phyloP scores from a whole-genome alignment of 192 early-diverging fungal species.

The Pilaira anomala region DNA sequence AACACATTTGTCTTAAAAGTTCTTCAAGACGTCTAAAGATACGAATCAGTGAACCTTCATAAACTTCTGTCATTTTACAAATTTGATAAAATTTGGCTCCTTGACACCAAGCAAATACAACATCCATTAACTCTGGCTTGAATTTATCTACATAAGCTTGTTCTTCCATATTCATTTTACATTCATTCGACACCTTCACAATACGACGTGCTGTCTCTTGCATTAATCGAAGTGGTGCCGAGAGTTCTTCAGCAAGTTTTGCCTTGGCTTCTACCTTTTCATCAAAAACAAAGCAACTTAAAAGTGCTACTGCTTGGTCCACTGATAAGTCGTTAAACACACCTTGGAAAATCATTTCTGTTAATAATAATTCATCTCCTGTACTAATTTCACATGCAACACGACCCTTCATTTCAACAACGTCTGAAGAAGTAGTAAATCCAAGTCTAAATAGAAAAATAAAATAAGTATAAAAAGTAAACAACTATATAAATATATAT shows the following conservation, averaged over 20 bases:
- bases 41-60: constrained; percentile 93
- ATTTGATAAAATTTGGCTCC: constrained; percentile 93
- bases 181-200: constrained; percentile 83
- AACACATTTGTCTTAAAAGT: constrained; percentile 82
- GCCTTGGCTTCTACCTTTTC: constrained; percentile 63
- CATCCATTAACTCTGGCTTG: constrained; percentile 88
- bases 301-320: constrained; percentile 80
- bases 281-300: constrained; percentile 90
- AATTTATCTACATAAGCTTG: constrained; percentile 87
- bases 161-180: constrained; percentile 82
- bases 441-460: constrained; percentile 51
- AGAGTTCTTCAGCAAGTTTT: constrained; percentile 72
- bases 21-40: constrained; percentile 88
- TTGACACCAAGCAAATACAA: constrained; percentile 88
- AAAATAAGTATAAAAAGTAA: not conserved
- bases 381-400: constrained; percentile 96
- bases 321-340: constrained; percentile 91
- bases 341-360: constrained; percentile 96
- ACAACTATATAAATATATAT: not conserved
- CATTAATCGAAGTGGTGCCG: constrained; percentile 68
- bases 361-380: constrained; percentile 91
- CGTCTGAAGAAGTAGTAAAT: constrained; percentile 77
- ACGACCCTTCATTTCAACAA: constrained; percentile 95
- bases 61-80: constrained; percentile 91
- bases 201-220: constrained; percentile 84